Base-by-base conservation (phyloP, 495 filamentous ascomycete species). In the Tetracladium marchalianum region DNA sequence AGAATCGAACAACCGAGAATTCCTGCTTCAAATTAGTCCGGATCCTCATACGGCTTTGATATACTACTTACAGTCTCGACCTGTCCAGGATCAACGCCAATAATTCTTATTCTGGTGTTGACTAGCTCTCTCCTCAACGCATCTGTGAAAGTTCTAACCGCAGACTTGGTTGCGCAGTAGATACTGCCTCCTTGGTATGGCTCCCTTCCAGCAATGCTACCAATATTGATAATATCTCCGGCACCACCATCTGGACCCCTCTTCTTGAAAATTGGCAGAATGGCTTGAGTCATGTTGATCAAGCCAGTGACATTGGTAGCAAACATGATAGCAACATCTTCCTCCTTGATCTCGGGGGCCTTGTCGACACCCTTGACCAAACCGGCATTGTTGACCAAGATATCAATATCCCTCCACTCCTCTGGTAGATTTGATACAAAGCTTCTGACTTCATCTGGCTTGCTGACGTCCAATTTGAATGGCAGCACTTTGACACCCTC, bases 191-290 rank as follows among this genome's bases (percentile, higher is more conserved):
- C 89, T 4, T 80, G 69, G 65, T 98, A 98, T 10, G 84, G 74
- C 55, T 95, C 90, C 34, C 92, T 78, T 17, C 92, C 92, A 18
- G 92, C 92, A 60, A 98, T 92, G 56, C 84, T 90, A 44, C 92
- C 92, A 59, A 98, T 85, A 65, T 96, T 97, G 64, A 98, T 93
- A 59, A 98, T 90, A 58, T 98, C 92, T 49, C 92, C 92, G 24
- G 71, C 67, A 43, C 89, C 90, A 41, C 87, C 86, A 35, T 90
- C 78, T 3, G 22, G n/a, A 11, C 71, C 64, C 34, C 87, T 80
- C 59, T 80, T 75, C 69, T 88, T 82, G 75, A 88, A 94, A 62
- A 89, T 81, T 15, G 82, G 77, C 15, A 98, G 74, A 39, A 95
- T 68, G 24, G 85, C 87, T 70, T 98, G 92, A 6, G 92, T 97